A percentile compares a stretch with the other conserved stretches of the same genome.
These are phyloP conservation scores for Pichia insulana DNA, from an alignment of 805 yeast species.

Conservation along the genomic window DNA sequence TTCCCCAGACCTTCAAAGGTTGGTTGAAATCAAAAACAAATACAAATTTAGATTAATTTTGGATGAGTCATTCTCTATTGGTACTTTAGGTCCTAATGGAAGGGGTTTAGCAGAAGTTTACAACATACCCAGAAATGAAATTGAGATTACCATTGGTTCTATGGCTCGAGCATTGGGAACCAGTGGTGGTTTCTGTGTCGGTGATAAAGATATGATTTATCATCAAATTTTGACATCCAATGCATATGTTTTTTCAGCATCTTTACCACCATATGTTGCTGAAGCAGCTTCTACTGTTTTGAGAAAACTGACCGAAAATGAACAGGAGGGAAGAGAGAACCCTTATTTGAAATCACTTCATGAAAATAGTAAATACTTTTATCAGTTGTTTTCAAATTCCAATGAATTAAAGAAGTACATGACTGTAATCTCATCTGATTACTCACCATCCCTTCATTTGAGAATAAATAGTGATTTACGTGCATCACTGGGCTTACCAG, in stretches of 20 bases:
- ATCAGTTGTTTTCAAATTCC: slow-evolving; percentile 34
- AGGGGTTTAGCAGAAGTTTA: slow-evolving; percentile 76
- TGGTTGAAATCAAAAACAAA: slow-evolving; percentile 67
- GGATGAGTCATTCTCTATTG: slow-evolving; percentile 83
- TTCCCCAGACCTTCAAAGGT: slow-evolving; percentile 55
- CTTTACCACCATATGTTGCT: slow-evolving; percentile 88
- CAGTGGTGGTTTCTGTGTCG: slow-evolving; percentile 92
- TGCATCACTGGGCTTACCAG: slow-evolving; percentile 37
- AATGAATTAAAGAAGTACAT: slow-evolving; percentile 31
- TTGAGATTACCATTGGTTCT: slow-evolving; percentile 83
- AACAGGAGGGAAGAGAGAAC: slow-evolving; percentile 28
- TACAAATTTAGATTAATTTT: slow-evolving; percentile 80
- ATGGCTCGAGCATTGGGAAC: slow-evolving; percentile 74
- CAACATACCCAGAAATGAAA: slow-evolving; percentile 55
- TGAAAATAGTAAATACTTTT: slow-evolving; percentile 31
- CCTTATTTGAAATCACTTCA: slow-evolving; percentile 32
- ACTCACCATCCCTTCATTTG: slow-evolving; percentile 66
- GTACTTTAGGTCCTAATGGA: slow-evolving; percentile 78
- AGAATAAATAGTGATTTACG: slow-evolving; percentile 43
- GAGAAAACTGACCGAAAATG: slow-evolving; percentile 34
- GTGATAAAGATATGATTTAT: slow-evolving; percentile 70
- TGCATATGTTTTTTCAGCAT: slow-evolving; percentile 90
- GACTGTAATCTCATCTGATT: slow-evolving; percentile 44
- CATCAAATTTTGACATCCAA: slow-evolving; percentile 87
- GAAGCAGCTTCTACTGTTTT: slow-evolving; percentile 45